Base-by-base conservation (phyloP, 495 filamentous ascomycete genomes). In the Mycothermus thermophilus region DNA sequence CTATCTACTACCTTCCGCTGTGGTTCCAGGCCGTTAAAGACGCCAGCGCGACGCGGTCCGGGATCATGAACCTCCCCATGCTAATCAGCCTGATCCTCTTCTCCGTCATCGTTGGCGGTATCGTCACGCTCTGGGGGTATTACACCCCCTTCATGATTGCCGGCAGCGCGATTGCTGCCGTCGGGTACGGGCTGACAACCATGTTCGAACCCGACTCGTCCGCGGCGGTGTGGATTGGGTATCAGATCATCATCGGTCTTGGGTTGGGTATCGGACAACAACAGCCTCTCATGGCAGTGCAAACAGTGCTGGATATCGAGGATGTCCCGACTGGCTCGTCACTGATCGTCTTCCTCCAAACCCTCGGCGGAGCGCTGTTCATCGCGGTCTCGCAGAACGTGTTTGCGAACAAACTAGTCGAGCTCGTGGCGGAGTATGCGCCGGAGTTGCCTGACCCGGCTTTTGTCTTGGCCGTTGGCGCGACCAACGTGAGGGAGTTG, bases 21-120 rank as follows among this genome's bases (percentile, higher is more conserved):
- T 94, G 80, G 79, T 92, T 94, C 65, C 86, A 94, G 48, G 73
- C 82, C 5, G 75, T 93, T 52, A 78, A 86, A 51, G 71, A 67
- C 31, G 72, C 70, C 1, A 62, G 62, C 0, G 79, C 85, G 9
- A 69, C 74, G 9, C 59, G 71, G 23, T 84, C 79, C 0, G 86
- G 86, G 14, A 79, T 92, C 50, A 72, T 73, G 54, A 82, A 76
- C 41, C 57, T 93, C 8, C 85, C 85, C 0, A 64, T 81, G 54
- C 69, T 93, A 13, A 62, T 88, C 13, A 50, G 57, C 3, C 54
- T 75, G 3, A 74, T 82, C 11, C 30, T 87, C 13, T 47, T 66
- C 25, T 73, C 74, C 2, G 63, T 92, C 10, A 14, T 74, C 1
- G 55, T 67, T 0, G 83, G 86, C n/a, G 59, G 53, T 2, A 40